Evolutionary conservation across 805 yeast species (phyloP).

Genomic region (Wickerhamiella kurtzmanii): DNA sequence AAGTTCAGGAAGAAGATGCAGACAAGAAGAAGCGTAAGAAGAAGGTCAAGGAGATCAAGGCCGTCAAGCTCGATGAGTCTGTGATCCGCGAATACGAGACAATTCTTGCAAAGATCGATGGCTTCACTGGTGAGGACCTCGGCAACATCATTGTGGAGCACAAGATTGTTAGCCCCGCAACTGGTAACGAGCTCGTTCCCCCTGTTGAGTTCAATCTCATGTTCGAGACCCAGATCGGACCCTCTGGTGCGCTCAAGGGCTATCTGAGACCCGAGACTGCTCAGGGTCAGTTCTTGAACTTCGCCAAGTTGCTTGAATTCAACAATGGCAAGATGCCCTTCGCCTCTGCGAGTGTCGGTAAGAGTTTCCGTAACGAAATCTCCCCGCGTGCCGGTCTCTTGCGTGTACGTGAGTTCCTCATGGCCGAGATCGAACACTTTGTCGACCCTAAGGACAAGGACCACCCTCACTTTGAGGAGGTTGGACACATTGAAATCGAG

Average conservation of each 20-base stretch:
- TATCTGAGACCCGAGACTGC: conserved; percentile 98
- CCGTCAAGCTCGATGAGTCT: conserved; percentile 69
- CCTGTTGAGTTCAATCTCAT: conserved; percentile 94
- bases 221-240: conserved; percentile 99
- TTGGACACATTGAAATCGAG: conserved; percentile 55
- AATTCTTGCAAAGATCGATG: conserved; percentile 81
- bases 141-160: conserved; percentile 77
- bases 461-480: conserved; percentile 68
- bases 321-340: conserved; percentile 96
- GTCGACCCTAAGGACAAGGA: conserved; percentile 85
- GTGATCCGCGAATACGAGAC: conserved; percentile 69
- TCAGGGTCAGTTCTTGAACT: conserved; percentile 96
- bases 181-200: conserved; percentile 70
- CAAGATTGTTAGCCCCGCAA: conserved; percentile 82
- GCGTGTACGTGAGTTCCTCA: conserved; percentile 95
- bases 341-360: conserved; percentile 98
- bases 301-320: conserved; percentile 81
- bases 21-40: conserved; percentile 83
- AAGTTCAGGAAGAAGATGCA: conserved; percentile 58
- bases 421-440: conserved; percentile 99
- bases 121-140: conserved; percentile 81
- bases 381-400: conserved; percentile 96
- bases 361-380: conserved; percentile 96
- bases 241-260: conserved; percentile 92
- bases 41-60: conserved; percentile 89